Evolutionary conservation across 164 flowering plant species (phyloP).

Genomic region (Sextonia rubra): DNA sequence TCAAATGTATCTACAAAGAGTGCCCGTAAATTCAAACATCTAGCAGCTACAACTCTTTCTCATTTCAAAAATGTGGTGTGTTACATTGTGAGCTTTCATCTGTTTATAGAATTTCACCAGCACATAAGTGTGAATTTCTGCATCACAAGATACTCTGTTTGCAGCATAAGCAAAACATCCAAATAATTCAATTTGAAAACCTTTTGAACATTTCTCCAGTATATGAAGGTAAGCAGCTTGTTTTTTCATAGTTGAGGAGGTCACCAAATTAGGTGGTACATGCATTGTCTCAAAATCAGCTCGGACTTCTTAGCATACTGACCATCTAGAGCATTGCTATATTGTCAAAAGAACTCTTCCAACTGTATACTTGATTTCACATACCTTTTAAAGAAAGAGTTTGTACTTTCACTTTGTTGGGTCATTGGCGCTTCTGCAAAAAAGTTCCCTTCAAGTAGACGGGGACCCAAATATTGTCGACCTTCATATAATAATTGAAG

Average conservation of each 20-base stretch:
- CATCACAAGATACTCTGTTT: constrained; percentile 26
- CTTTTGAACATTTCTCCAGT: constrained; percentile 35
- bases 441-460: constrained; percentile 33
- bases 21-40: constrained; percentile 15
- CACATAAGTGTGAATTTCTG: constrained; percentile 20
- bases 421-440: constrained; percentile 36
- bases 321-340: constrained; percentile 33
- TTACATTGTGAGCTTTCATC: too few relatives aligned
- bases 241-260: constrained; percentile 45
- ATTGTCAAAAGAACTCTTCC: constrained; percentile 31
- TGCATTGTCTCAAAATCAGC: constrained; percentile 42
- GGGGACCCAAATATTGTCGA: constrained; percentile 44
- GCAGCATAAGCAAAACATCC: constrained; percentile 35
- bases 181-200: constrained; percentile 45
- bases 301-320: constrained; percentile 38
- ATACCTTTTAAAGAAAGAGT: constrained; percentile 34
- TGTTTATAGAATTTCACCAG: constrained; percentile 26
- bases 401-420: constrained; percentile 28
- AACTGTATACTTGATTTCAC: constrained; percentile 30
- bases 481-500: constrained; percentile 31
- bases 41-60: constrained; percentile 14
- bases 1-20: constrained; percentile 12
- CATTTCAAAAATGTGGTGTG: too few relatives aligned
- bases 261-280: constrained; percentile 31
- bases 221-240: constrained; percentile 41